phyloP scores from a whole-genome alignment of 768 basidiomycete species.

The Panus rudis region DNA sequence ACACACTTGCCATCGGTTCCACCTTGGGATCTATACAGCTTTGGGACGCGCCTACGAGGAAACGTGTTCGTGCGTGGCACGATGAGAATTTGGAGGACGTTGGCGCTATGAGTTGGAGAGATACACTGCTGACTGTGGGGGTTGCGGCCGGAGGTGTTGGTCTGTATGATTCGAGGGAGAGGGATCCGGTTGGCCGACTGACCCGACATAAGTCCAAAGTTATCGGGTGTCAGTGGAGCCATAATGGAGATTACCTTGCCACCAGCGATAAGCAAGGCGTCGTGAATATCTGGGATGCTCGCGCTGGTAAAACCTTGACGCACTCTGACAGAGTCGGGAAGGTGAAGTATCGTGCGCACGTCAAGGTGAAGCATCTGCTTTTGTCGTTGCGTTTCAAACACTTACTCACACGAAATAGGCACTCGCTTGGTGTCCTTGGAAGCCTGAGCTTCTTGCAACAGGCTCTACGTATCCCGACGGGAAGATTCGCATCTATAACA shows the following conservation, averaged over 20 bases:
- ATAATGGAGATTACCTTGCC: slow-evolving; percentile 33
- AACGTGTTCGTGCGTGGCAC: slow-evolving; percentile 27
- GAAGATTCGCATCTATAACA: slow-evolving; percentile 46
- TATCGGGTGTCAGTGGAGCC: slow-evolving; percentile 35
- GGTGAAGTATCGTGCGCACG: slow-evolving; percentile 36
- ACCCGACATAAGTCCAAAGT: slow-evolving; percentile 28
- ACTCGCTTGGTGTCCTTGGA: slow-evolving; percentile 72
- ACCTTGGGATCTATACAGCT: slow-evolving; percentile 43
- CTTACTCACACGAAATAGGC: slow-evolving; percentile 34
- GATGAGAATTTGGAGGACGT: slow-evolving; percentile 27
- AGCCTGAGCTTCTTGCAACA: slow-evolving; percentile 56
- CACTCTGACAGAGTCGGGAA: slow-evolving; percentile 27
- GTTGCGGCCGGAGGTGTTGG: slow-evolving; percentile 31
- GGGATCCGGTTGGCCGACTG: slow-evolving; percentile 21
- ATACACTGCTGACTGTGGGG: slow-evolving; percentile 31
- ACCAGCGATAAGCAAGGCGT: slow-evolving; percentile 35
- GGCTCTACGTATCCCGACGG: slow-evolving; percentile 63
- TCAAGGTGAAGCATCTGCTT: slow-evolving; percentile 28
- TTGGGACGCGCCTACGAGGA: slow-evolving; percentile 39
- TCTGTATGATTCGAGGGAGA: slow-evolving; percentile 30
- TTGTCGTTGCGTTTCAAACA: not conserved
- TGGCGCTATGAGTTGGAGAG: slow-evolving; percentile 36
- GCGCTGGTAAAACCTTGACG: slow-evolving; percentile 26
- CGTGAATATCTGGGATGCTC: slow-evolving; percentile 38
- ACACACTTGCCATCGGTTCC: slow-evolving; percentile 45